Evolutionary conservation across 2,329 filamentous ascomycete species (phyloP).

Genomic region (Colletotrichum tropicale): DNA sequence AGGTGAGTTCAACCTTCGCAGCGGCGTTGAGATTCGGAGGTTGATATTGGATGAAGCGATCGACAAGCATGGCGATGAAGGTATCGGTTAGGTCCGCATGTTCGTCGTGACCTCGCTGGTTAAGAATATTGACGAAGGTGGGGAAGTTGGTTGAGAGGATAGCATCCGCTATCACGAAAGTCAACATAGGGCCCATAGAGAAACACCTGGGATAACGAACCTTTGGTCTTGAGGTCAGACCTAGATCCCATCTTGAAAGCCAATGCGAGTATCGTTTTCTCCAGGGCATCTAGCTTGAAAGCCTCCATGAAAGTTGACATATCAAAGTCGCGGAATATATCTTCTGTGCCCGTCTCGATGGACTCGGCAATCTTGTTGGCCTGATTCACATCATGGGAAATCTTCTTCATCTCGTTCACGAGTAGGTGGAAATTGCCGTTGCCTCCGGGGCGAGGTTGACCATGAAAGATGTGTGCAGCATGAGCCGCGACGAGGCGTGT

Average conservation of each 20-base stretch:
- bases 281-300: slow-evolving; percentile 88
- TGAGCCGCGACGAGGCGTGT: slow-evolving; percentile 90
- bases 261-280: slow-evolving; percentile 85
- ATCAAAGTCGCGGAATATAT: slow-evolving; percentile 95
- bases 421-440: slow-evolving; percentile 87
- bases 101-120: slow-evolving; percentile 65
- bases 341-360: slow-evolving; percentile 87
- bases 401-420: slow-evolving; percentile 83
- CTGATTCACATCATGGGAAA: slow-evolving; percentile 80
- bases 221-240: slow-evolving; percentile 86
- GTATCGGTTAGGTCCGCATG: slow-evolving; percentile 70
- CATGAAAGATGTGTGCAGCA: slow-evolving; percentile 88
- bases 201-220: slow-evolving; percentile 50
- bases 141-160: slow-evolving; percentile 82
- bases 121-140: slow-evolving; percentile 78
- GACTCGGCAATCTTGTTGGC: slow-evolving; percentile 91
- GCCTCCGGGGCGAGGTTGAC: slow-evolving; percentile 72
- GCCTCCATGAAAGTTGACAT: slow-evolving; percentile 95
- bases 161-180: slow-evolving; percentile 71
- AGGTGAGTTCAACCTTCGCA: slow-evolving; percentile 71
- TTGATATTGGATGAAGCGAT: slow-evolving; percentile 86
- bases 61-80: slow-evolving; percentile 81
- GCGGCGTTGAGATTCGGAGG: slow-evolving; percentile 84
- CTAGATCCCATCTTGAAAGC: slow-evolving; percentile 87
- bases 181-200: slow-evolving; percentile 49